Evolutionary conservation across 306 rosid genomes (phyloP), one percentile per base, ranked within the genome.

Genomic region (Neltuma alba): DNA sequence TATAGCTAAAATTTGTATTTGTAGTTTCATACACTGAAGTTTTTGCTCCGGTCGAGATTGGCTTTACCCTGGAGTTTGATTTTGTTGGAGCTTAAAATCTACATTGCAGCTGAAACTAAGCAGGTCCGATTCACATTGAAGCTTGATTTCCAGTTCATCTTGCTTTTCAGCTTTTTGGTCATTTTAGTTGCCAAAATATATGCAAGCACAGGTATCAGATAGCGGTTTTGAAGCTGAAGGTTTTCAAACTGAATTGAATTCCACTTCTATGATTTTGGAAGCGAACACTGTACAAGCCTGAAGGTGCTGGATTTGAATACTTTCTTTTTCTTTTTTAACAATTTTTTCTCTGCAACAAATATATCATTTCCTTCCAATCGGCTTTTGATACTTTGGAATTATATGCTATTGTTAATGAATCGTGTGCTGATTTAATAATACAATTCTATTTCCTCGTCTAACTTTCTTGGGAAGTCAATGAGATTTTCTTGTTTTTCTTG

Each of bases 261-360:
- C 21, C 3, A 8, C 42, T 61, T 48, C 41, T 62, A 45, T 42
- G 31, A 14, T 52, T 69, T 82, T 71, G 20, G n/a, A 68, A 68
- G 33, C 60, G 68, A 25, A 36, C 23, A 27, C 0, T 64, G 27
- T 45, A 28, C n/a, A n/a, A n/a, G n/a, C n/a, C n/a, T n/a, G n/a
- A n/a, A n/a, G n/a, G n/a, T n/a, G 66, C 12, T 25, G 41, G 13
- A 54, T 31, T 82, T 82, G 21, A 52, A 68, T 45, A 67, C 74
- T 78, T 45, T 25, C 41, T 77, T 4, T 16, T 71, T 45, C 40
- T 44, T 8, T 4, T 45, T 55, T 60, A 13, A 7, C 27, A 28
- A 15, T 9, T 27, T 72, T 58, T 72, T 34, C 20, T 72, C 34
- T 10, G 40, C 48, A 65, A 63, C n/a, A 73, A 54, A 34, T 73